A percentile compares a stretch with the other conserved stretches of the same genome.
These are phyloP conservation scores for Yamadazyma atlantica DNA, from an alignment of 1,139 yeast species.

Conservation along the genomic window DNA sequence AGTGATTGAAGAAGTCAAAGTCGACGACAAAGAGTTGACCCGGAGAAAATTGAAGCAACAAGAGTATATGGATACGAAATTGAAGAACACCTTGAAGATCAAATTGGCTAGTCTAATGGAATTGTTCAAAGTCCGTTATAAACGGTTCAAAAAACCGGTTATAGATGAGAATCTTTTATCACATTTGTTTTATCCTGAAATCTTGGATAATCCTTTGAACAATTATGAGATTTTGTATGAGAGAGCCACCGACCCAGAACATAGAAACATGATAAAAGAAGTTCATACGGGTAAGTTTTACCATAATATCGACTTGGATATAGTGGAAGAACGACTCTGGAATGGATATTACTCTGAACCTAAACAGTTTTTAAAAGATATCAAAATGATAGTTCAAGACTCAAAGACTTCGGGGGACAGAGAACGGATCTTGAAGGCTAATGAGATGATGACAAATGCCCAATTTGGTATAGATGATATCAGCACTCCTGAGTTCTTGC, in stretches of 20 bases:
- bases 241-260: constrained; percentile 51
- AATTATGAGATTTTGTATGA: constrained; percentile 51
- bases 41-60: constrained; percentile 47
- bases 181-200: constrained; percentile 72
- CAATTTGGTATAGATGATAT: constrained; percentile 95
- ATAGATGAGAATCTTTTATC: constrained; percentile 73
- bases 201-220: constrained; percentile 35
- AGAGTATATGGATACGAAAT: constrained; percentile 72
- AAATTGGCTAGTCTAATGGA: constrained; percentile 90
- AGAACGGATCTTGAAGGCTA: constrained; percentile 82
- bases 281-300: constrained; percentile 68
- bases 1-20: constrained; percentile 21
- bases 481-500: constrained; percentile 66
- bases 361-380: constrained; percentile 79
- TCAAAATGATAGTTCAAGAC: constrained; percentile 81
- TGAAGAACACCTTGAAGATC: constrained; percentile 81
- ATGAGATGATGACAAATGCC: constrained; percentile 95
- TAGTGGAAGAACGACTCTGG: constrained; percentile 94
- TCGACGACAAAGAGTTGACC: constrained; percentile 16
- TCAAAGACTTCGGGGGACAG: constrained; percentile 75
- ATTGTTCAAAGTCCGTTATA: constrained; percentile 78
- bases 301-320: constrained; percentile 89
- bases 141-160: constrained; percentile 85
- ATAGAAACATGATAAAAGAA: constrained; percentile 73
- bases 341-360: constrained; percentile 95